phyloP scores from a whole-genome alignment of 2,329 filamentous ascomycete genomes.

The Chalaropsis ovoidea region DNA sequence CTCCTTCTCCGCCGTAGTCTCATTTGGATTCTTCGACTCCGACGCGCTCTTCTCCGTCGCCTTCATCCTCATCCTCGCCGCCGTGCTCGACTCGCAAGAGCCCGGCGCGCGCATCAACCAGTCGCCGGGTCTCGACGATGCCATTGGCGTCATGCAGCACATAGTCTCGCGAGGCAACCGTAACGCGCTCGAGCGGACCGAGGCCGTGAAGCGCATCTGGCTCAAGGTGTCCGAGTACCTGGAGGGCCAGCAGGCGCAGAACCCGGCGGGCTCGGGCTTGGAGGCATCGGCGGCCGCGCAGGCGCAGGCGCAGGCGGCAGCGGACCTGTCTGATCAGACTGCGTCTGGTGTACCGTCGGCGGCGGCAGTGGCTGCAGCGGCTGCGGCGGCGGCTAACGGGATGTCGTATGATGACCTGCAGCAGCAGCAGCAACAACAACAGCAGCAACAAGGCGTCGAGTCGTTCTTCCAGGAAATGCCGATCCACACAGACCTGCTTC shows the following conservation, averaged over 20 bases:
- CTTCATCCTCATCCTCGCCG: conserved; percentile 25
- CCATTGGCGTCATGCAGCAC: conserved; percentile 24
- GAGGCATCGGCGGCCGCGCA: neutral
- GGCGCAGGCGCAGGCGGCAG: neutral
- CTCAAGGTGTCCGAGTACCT: conserved; percentile 24
- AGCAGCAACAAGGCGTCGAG: conserved; percentile 18
- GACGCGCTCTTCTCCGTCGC: conserved; percentile 25
- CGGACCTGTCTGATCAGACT: neutral
- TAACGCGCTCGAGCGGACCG: conserved; percentile 19
- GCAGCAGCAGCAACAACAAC: conserved; percentile 7
- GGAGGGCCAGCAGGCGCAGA: conserved; percentile 4
- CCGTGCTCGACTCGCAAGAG: conserved; percentile 24
- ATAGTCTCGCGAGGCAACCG: conserved; percentile 23
- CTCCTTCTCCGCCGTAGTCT: neutral
- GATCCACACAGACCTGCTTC: conserved; percentile 22
- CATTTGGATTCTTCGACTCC: conserved; percentile 25
- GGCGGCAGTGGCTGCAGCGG: neutral
- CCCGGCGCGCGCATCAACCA: conserved; percentile 16
- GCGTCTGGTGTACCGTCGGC: conserved; percentile 1
- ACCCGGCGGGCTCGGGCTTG: neutral
- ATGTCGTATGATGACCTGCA: conserved; percentile 17
- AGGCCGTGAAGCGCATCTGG: conserved; percentile 24
- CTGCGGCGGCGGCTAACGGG: neutral
- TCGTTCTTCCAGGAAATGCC: conserved; percentile 21
- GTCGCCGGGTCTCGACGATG: conserved; percentile 22